These are phyloP conservation scores for Cladorrhinum sp. DNA, from an alignment of 2,329 filamentous ascomycete species.

Conservation along the genomic window DNA sequence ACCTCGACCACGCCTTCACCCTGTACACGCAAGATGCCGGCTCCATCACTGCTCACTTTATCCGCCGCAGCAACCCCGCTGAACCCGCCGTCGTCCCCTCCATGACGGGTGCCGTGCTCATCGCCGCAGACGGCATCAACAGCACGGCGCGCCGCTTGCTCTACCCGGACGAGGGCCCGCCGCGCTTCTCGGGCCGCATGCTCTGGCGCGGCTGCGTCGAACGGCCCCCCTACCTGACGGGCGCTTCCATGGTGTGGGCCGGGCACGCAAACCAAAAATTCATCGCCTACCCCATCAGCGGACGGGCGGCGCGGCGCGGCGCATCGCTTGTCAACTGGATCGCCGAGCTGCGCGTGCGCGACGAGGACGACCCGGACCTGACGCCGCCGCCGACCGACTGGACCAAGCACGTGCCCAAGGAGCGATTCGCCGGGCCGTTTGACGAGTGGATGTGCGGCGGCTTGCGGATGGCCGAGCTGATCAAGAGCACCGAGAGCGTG, in stretches of 20 bases:
- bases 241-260: slow-evolving; percentile 44
- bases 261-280: slow-evolving; percentile 47
- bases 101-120: slow-evolving; percentile 35
- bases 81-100: slow-evolving; percentile 27
- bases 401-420: slow-evolving; percentile 31
- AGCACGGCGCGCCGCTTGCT: slow-evolving; percentile 39
- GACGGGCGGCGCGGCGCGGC: slow-evolving; percentile 34
- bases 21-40: slow-evolving; percentile 35
- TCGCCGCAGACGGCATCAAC: slow-evolving; percentile 46
- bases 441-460: slow-evolving; percentile 42
- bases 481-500: slow-evolving; percentile 40
- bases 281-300: slow-evolving; percentile 45
- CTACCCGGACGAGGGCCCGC: slow-evolving; percentile 43
- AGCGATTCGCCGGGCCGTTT: slow-evolving; percentile 20
- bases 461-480: slow-evolving; percentile 40
- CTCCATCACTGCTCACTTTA: slow-evolving; percentile 39
- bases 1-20: slow-evolving; percentile 38
- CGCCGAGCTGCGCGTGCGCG: slow-evolving; percentile 41
- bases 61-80: slow-evolving; percentile 25
- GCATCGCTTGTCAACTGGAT: slow-evolving; percentile 46
- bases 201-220: slow-evolving; percentile 45
- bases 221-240: slow-evolving; percentile 39
- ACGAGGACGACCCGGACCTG: slow-evolving; percentile 40
- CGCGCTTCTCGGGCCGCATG: slow-evolving; percentile 44
- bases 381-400: slow-evolving; percentile 44